These are phyloP conservation scores for Aureobasidium sp. DNA, from an alignment of 2,329 filamentous ascomycete species.

Conservation along the genomic window DNA sequence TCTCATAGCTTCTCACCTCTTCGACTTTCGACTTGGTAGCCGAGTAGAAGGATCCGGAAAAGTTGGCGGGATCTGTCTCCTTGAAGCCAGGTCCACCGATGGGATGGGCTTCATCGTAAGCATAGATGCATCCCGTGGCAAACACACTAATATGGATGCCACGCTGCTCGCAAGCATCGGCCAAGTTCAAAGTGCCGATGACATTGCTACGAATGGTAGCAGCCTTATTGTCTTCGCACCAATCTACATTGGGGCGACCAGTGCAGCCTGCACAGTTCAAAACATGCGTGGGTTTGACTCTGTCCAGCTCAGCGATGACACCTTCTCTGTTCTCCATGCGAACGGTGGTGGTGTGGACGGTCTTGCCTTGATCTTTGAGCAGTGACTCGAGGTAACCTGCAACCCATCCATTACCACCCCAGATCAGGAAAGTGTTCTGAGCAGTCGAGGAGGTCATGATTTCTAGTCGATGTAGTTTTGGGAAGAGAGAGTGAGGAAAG, in stretches of 20 bases:
- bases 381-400: slow-evolving; percentile 52
- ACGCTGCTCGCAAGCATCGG: slow-evolving; percentile 50
- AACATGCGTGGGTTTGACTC: slow-evolving; percentile 55
- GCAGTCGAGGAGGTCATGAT: neutral
- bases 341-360: slow-evolving; percentile 51
- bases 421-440: slow-evolving; percentile 49
- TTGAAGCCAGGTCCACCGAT: slow-evolving; percentile 51
- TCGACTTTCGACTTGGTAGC: slow-evolving; percentile 58
- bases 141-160: slow-evolving; percentile 57
- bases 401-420: slow-evolving; percentile 56
- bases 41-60: slow-evolving; percentile 59
- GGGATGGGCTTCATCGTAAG: slow-evolving; percentile 53
- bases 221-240: slow-evolving; percentile 62
- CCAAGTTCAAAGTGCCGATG: slow-evolving; percentile 54
- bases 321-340: slow-evolving; percentile 56
- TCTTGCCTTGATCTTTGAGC: slow-evolving; percentile 51
- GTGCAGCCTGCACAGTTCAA: slow-evolving; percentile 59
- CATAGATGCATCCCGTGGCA: slow-evolving; percentile 58
- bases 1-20: slow-evolving; percentile 48
- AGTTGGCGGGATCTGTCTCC: slow-evolving; percentile 57
- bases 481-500: too few relatives aligned
- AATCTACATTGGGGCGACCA: slow-evolving; percentile 60
- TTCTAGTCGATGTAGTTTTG: too few relatives aligned
- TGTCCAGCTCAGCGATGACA: slow-evolving; percentile 48
- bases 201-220: slow-evolving; percentile 60